Conservation (phyloP, 495 filamentous ascomycete genomes). For the Annulohypoxylon stygium region DNA sequence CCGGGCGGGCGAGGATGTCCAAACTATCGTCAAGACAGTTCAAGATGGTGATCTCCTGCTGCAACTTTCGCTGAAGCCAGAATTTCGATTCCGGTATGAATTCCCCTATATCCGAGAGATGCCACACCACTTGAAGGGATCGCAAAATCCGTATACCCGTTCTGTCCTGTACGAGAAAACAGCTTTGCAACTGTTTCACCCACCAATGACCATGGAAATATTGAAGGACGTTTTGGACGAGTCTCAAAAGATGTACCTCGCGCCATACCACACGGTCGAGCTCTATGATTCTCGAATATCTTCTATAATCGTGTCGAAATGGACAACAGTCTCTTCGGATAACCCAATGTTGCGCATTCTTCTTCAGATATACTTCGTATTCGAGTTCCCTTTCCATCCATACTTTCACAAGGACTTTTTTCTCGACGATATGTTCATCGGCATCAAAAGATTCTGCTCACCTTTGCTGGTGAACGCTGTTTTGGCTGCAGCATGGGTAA, state of each 20-base stretch:
- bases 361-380: constrained; percentile 44
- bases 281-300: constrained; percentile 40
- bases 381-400: constrained; percentile 40
- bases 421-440: constrained; percentile 40
- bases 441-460: constrained; percentile 39
- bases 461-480: constrained; percentile 51
- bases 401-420: constrained; percentile 45
- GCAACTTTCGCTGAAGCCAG: constrained; percentile 52
- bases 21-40: constrained; percentile 51
- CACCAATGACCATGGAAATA: constrained; percentile 2
- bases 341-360: constrained; percentile 39
- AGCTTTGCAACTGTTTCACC: constrained; percentile 29
- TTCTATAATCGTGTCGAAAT: constrained; percentile 33
- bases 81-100: constrained; percentile 55
- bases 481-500: constrained; percentile 54
- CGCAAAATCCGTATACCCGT: constrained; percentile 53
- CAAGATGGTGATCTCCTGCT: constrained; percentile 55
- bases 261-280: constrained; percentile 44
- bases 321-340: constrained; percentile 42
- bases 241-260: constrained; percentile 38
- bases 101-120: constrained; percentile 57
- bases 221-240: constrained; percentile 15
- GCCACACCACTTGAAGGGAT: constrained; percentile 49
- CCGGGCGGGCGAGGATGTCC: constrained; percentile 36
- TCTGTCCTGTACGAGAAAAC: constrained; percentile 30